A percentile compares a stretch with the other conserved stretches of the same genome.
Conservation (phyloP, 495 filamentous ascomycete genomes). For the Daldinia concentrica region DNA sequence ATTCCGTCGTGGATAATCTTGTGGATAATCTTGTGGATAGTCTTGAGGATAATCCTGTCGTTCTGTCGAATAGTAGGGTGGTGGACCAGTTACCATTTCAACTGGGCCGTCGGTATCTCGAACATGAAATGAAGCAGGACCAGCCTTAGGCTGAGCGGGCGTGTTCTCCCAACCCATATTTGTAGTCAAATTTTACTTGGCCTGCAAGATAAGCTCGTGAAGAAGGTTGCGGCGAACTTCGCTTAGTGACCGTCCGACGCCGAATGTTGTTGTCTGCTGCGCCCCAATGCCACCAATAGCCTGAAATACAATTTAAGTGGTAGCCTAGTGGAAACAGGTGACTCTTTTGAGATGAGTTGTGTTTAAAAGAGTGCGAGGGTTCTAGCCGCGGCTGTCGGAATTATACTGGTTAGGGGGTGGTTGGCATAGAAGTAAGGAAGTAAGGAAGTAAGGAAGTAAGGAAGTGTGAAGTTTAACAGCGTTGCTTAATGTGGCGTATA, state of each 20-base stretch:
- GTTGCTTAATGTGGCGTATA: background rate
- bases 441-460: no score
- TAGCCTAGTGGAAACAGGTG: constrained; percentile 1
- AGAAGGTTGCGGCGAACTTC: constrained; percentile 7
- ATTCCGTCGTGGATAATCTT: constrained; percentile 17
- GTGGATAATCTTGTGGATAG: no score
- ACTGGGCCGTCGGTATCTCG: constrained; percentile 35
- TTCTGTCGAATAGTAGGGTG: constrained; percentile 36
- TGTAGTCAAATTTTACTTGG: constrained; percentile 7
- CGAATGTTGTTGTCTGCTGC: constrained; percentile 24
- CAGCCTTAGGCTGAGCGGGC: constrained; percentile 19
- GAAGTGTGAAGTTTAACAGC: background rate
- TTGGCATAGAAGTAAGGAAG: background rate
- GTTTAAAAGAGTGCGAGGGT: background rate
- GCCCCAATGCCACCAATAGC: constrained; percentile 23
- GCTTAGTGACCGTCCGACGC: constrained; percentile 14
- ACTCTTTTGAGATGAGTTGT: constrained; percentile 1
- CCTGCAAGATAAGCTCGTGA: constrained; percentile 25
- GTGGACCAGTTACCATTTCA: constrained; percentile 36
- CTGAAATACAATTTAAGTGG: constrained; percentile 18
- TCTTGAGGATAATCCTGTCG: constrained; percentile 13
- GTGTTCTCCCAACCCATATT: constrained; percentile 44
- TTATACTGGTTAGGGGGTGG: background rate
- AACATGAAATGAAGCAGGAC: constrained; percentile 40
- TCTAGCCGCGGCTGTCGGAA: background rate